Evolutionary conservation across 495 filamentous ascomycete species (phyloP).

Genomic region (Hypoxylon fragiforme): DNA sequence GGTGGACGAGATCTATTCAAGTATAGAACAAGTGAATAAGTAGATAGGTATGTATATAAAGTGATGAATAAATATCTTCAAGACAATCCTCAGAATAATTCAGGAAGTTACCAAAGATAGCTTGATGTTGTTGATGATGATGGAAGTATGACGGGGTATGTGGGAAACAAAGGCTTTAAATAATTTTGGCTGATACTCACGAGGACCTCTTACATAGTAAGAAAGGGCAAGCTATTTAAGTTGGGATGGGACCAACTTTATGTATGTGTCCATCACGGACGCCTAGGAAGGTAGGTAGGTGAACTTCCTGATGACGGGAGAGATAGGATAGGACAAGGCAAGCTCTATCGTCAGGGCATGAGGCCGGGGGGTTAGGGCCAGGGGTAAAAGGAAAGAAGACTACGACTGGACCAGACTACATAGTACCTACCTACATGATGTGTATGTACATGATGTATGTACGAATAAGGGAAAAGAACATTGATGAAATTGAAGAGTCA

Average conservation of each 20-base stretch:
- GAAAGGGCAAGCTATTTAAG: slow-evolving; percentile 21
- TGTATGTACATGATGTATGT: too few relatives aligned
- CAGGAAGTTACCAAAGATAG: too few relatives aligned
- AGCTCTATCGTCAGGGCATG: slow-evolving; percentile 24
- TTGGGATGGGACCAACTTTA: slow-evolving; percentile 33
- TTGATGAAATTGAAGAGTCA: neutral
- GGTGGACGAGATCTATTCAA: slow-evolving; percentile 15
- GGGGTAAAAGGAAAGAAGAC: slow-evolving; percentile 21
- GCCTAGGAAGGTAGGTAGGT: slow-evolving; percentile 16
- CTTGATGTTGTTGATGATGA: too few relatives aligned
- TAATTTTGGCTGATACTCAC: slow-evolving; percentile 23
- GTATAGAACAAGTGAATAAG: neutral
- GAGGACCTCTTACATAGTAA: slow-evolving; percentile 20
- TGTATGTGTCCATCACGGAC: slow-evolving; percentile 30
- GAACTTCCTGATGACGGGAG: slow-evolving; percentile 28
- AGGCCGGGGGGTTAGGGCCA: slow-evolving; percentile 16
- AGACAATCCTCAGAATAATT: too few relatives aligned
- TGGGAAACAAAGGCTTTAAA: slow-evolving; percentile 20
- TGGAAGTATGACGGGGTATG: slow-evolving; percentile 19
- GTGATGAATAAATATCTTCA: too few relatives aligned
- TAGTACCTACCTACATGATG: too few relatives aligned
- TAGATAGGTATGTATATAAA: neutral
- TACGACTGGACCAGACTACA: too few relatives aligned
- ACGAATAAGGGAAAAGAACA: slow-evolving; percentile 11
- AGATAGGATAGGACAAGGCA: slow-evolving; percentile 18